These are phyloP conservation scores for Vigna reflexopilosa DNA, from an alignment of 306 rosid genomes.

Conservation along the genomic window DNA sequence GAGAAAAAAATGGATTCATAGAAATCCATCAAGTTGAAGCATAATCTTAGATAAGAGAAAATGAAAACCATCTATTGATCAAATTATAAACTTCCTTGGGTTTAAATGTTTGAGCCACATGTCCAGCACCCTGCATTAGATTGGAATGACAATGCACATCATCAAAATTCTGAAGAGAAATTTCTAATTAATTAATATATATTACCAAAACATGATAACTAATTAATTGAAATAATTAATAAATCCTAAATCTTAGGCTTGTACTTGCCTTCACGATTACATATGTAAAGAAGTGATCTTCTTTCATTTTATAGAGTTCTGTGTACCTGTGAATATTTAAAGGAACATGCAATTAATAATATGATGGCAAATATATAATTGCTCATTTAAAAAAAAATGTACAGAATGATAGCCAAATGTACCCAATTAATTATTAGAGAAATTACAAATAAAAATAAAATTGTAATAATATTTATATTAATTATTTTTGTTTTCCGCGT, in stretches of 20 bases:
- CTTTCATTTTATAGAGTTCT: slow-evolving; percentile 45
- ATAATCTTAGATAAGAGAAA: slow-evolving; percentile 41
- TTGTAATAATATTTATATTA: not conserved
- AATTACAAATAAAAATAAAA: not conserved
- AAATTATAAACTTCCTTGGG: slow-evolving; percentile 49
- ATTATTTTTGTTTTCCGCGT: not conserved
- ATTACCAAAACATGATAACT: not conserved
- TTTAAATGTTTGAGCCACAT: slow-evolving; percentile 52
- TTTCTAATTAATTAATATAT: not conserved
- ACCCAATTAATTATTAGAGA: not conserved
- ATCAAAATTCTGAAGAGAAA: not conserved
- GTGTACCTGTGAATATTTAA: slow-evolving; percentile 43
- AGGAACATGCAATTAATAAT: not conserved
- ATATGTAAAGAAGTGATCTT: slow-evolving; percentile 46
- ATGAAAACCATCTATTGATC: slow-evolving; percentile 52
- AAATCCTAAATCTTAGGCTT: not conserved
- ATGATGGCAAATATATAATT: not conserved
- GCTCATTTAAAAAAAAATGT: not conserved
- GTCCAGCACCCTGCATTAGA: slow-evolving; percentile 52
- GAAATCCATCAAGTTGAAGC: not conserved
- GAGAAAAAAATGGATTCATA: too few species aligned
- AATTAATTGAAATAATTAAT: not conserved
- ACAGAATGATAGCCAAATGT: not conserved
- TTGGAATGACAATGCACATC: not conserved
- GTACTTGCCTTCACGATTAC: slow-evolving; percentile 50